These are phyloP conservation scores for Populus hybrid DNA, from an alignment of 441 rosid genomes.

Conservation along the genomic window DNA sequence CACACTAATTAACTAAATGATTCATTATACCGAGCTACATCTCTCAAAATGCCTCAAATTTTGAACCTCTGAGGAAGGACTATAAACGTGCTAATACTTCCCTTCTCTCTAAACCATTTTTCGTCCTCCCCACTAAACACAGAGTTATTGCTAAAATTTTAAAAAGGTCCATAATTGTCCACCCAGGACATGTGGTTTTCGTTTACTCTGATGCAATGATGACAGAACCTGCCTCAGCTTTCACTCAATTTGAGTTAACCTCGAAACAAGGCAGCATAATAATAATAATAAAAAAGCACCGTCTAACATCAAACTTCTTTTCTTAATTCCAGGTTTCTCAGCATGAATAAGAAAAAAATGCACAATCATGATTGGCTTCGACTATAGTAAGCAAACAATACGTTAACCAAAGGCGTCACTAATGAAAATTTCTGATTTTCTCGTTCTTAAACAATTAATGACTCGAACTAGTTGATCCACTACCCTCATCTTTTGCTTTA, in stretches of 20 bases:
- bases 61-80: neutral
- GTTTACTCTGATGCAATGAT: too few species aligned
- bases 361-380: neutral
- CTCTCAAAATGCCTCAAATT: neutral
- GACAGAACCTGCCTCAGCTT: neutral
- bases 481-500: too few species aligned
- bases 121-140: neutral
- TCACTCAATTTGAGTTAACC: neutral
- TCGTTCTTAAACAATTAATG: neutral
- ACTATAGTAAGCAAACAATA: neutral
- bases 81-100: neutral
- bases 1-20: neutral
- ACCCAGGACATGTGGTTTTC: neutral
- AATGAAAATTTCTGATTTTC: too few species aligned
- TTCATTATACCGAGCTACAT: neutral
- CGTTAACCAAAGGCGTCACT: neutral
- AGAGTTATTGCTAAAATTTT: neutral
- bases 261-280: neutral
- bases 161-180: too few species aligned
- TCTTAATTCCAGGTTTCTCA: neutral
- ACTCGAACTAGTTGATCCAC: too few species aligned
- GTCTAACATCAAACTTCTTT: neutral
- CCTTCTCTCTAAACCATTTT: neutral
- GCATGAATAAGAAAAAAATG: neutral
- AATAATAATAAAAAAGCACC: neutral